Conservation (phyloP, 1,284 basidiomycete genomes). For the Cutaneotrichosporon sp. region DNA sequence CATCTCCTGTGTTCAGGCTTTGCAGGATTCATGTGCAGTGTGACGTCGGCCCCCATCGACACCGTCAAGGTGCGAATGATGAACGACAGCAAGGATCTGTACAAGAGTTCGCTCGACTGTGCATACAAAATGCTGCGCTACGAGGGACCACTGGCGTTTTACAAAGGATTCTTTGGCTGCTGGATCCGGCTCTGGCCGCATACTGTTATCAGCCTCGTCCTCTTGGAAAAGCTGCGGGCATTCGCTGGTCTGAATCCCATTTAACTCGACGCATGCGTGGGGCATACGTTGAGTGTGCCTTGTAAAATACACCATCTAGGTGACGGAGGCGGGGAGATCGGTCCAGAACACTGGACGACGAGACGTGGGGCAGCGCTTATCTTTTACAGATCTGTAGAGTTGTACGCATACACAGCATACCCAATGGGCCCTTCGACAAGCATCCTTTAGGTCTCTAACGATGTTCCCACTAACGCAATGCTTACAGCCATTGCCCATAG, state of each 20-base stretch:
- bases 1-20: constrained; percentile 18
- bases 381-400: too few species aligned
- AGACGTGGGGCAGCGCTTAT: too few species aligned
- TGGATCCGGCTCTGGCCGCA: constrained; percentile 22
- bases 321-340: too few species aligned
- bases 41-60: constrained; percentile 17
- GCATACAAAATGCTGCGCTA: constrained; percentile 11
- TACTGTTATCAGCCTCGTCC: constrained; percentile 15
- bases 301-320: too few species aligned
- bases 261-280: too few species aligned
- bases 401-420: too few species aligned
- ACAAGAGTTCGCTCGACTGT: constrained; percentile 8
- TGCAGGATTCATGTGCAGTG: constrained; percentile 15
- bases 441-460: too few species aligned
- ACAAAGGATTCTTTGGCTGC: constrained; percentile 22
- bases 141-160: constrained; percentile 19
- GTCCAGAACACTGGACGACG: too few species aligned
- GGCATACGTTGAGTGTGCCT: too few species aligned
- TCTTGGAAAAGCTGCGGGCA: constrained; percentile 16
- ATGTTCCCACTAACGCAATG: too few species aligned
- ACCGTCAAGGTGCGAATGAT: constrained; percentile 22
- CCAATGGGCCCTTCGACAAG: too few species aligned
- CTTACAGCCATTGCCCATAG: too few species aligned
- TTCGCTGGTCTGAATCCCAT: constrained; percentile 15
- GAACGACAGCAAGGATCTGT: constrained; percentile 15